Base-by-base conservation (phyloP, 2,329 filamentous ascomycete genomes). In the Botrytis byssoidea region DNA sequence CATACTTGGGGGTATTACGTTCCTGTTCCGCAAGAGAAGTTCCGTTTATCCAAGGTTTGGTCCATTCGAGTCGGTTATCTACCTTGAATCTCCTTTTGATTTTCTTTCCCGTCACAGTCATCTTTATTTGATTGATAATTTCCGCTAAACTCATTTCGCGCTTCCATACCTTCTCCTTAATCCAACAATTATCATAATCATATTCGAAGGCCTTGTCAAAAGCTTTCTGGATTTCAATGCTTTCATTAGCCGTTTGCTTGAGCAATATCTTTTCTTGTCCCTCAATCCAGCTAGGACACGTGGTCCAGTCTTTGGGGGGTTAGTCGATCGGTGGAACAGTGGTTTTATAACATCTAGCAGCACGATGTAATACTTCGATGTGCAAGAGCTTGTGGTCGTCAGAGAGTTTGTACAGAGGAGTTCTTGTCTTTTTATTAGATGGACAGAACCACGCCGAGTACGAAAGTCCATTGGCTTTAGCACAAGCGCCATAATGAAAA, bases 251-350 rank as follows among this genome's bases (percentile, higher is more conserved):
- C n/a, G 8, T 18, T 32, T 32, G 51, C 5, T 4, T 29, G 7
- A 16, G 25, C 14, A n/a, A 18, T 3, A 8, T 32, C 7, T 16
- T 2, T 18, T 3, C 6, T 2, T 57, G 5, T 4, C 25, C n/a
- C 7, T 18, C 25, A 29, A 57, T 14, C 14, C 51, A 18, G 25
- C 14, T 5, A 32, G 25, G 51, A 16, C 51, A 57, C n/a, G 4
- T 16, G 12, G n/a, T 16, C 12, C 25, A 29, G 46, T 10, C 20
- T 48, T 10, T 48, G 1, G 20, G 46, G 46, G 46, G 20, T 3
- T 3, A 48, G 8, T 7, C 3, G 20, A 25, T 3, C 20, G 0
- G 8, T 22, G 22, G 46, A 9, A 12, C 37, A 12, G 0, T 12
- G 37, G 37, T 10, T 25, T 48, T 12, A 6, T 16, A 32, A 8